Base-by-base conservation (phyloP, 1,139 yeast species). In the Protomyces inundatus region DNA sequence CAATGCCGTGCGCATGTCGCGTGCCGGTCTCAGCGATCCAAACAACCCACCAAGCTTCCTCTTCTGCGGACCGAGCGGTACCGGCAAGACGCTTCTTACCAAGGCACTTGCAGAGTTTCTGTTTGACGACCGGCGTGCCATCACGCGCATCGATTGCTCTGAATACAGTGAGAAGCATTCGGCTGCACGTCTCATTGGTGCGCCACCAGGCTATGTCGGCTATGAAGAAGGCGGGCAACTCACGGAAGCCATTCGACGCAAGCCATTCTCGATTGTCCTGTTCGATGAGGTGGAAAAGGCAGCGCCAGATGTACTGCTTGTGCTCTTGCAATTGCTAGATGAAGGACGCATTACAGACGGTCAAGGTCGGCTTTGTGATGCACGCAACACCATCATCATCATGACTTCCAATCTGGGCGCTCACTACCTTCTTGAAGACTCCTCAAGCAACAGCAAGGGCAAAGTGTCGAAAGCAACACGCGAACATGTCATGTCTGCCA, bases 321-420 rank as follows among this genome's bases (percentile, higher is more conserved):
- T 93, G 30, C 80, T 93, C 71, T 81, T 93, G 71, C 98, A 93
- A 75, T 84, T 93, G 76, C 80, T 93, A 68, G 99, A 95, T 73
- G 99, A 95, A 76, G 99, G 98, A 73, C 85, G 97, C 77, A 85
- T 95, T 65, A 89, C 97, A 34, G 87, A 96, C 33, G 90, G 96
- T 61, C 90, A 88, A 73, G 98, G 98, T 73, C 90, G 91, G 72
- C 84, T 90, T 42, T 87, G 95, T 70, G 91, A 91, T 77, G 90
- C 96, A 70, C 86, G 97, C 64, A 93, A 93, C 77, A 84, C 93
- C 63, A 90, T 93, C 70, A 83, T 93, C 69, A 91, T 93, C 69
- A 90, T 95, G 97, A 95, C 99, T 0, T 91, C 98, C 32, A 95
- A 93, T 76, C 83, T 95, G 74, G 98, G 99, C 69, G 98, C 98